Evolutionary conservation across 1,139 yeast genomes (phyloP).

Genomic region (Pichia sp.): DNA sequence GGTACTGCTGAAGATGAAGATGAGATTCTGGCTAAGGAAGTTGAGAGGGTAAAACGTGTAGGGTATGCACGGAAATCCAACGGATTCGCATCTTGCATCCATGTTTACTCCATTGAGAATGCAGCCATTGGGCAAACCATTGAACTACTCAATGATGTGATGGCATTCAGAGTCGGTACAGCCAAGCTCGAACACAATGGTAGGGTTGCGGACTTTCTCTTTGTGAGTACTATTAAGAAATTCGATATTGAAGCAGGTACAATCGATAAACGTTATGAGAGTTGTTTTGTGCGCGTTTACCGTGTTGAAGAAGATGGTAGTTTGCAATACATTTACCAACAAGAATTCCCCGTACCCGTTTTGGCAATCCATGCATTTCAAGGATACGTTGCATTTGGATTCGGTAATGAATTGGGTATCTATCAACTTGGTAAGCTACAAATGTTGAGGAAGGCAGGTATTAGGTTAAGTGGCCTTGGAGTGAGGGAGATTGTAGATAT

Average conservation of each 20-base stretch:
- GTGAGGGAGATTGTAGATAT: slow-evolving; percentile 41
- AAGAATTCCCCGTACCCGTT: slow-evolving; percentile 46
- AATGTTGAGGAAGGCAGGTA: slow-evolving; percentile 56
- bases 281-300: slow-evolving; percentile 40
- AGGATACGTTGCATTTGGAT: slow-evolving; percentile 56
- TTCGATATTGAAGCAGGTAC: slow-evolving; percentile 28
- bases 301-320: slow-evolving; percentile 32
- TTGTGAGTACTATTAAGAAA: slow-evolving; percentile 42
- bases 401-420: slow-evolving; percentile 46
- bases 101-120: slow-evolving; percentile 37
- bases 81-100: slow-evolving; percentile 48
- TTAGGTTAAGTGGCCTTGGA: slow-evolving; percentile 29
- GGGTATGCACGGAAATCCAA: slow-evolving; percentile 30
- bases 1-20: slow-evolving; percentile 7
- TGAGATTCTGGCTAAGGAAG: slow-evolving; percentile 8
- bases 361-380: slow-evolving; percentile 49
- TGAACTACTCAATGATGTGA: slow-evolving; percentile 36
- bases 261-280: slow-evolving; percentile 23
- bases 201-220: slow-evolving; percentile 32
- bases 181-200: slow-evolving; percentile 31
- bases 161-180: slow-evolving; percentile 32
- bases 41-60: slow-evolving; percentile 31
- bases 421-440: slow-evolving; percentile 79
- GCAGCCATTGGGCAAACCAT: slow-evolving; percentile 35
- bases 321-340: slow-evolving; percentile 52